Percentiles rank a stretch among this genome's conserved stretches.
Conservation (phyloP, 805 yeast species). For the Brettanomyces custersianus region DNA sequence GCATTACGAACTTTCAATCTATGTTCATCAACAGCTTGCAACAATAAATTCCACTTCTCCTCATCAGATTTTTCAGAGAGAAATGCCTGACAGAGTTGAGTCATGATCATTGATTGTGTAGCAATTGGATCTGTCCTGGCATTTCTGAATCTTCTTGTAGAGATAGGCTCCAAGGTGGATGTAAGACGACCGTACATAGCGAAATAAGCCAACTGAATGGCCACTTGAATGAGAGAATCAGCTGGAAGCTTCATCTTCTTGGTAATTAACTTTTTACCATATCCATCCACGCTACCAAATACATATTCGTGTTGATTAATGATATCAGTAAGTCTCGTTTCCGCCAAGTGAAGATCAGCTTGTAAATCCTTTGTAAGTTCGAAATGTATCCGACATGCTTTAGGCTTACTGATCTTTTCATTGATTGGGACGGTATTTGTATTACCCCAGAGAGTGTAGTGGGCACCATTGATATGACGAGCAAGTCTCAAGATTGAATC, state of each 20-base stretch:
- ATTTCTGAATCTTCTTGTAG: conserved; percentile 59
- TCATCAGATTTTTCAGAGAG: conserved; percentile 43
- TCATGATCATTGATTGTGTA: conserved; percentile 46
- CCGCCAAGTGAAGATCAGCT: conserved; percentile 44
- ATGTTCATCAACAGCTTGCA: conserved; percentile 45
- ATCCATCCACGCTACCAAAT: conserved; percentile 22
- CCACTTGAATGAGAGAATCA: conserved; percentile 44
- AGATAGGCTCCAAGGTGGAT: conserved; percentile 37
- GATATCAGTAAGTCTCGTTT: conserved; percentile 48
- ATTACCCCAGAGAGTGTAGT: conserved; percentile 43
- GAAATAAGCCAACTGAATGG: conserved; percentile 45
- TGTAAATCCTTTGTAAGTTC: conserved; percentile 36
- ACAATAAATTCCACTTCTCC: conserved; percentile 42
- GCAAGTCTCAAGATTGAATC: conserved; percentile 50
- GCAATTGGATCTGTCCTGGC: conserved; percentile 65
- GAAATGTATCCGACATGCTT: conserved; percentile 23
- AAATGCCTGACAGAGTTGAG: conserved; percentile 50
- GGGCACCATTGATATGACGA: conserved; percentile 47
- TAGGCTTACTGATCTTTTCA: conserved; percentile 29
- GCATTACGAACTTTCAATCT: conserved; percentile 39
- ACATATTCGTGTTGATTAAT: conserved; percentile 50
- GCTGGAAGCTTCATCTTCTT: conserved; percentile 33
- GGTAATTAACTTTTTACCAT: conserved; percentile 27
- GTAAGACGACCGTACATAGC: conserved; percentile 44
- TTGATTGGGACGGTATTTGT: conserved; percentile 29